Evolutionary conservation across 805 yeast genomes (phyloP).

Genomic region (Henningerozyma blattae): DNA sequence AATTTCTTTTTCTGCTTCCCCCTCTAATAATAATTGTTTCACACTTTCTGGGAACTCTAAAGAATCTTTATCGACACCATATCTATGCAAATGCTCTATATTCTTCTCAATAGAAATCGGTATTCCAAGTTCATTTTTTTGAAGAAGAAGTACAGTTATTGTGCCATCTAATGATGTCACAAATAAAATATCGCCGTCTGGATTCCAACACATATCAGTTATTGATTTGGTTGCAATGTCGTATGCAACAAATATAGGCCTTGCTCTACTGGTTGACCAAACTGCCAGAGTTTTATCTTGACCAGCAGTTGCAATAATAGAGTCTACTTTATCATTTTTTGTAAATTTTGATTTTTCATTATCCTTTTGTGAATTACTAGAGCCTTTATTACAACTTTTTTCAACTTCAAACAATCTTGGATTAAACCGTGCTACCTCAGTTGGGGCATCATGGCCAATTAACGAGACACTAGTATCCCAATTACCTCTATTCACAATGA

Average conservation of each 20-base stretch:
- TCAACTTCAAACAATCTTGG: constrained; percentile 46
- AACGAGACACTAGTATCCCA: constrained; percentile 70
- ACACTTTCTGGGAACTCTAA: constrained; percentile 80
- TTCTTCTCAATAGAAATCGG: constrained; percentile 54
- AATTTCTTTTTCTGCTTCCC: constrained; percentile 28
- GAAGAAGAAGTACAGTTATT: constrained; percentile 57
- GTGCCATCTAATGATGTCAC: constrained; percentile 79
- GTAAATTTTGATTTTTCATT: constrained; percentile 5
- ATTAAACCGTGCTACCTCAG: constrained; percentile 67
- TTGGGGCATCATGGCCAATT: constrained; percentile 77
- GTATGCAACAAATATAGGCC: constrained; percentile 71
- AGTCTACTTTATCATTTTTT: constrained; percentile 27
- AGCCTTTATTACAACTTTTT: constrained; percentile 4
- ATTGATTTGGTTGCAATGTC: constrained; percentile 69
- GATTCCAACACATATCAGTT: constrained; percentile 84
- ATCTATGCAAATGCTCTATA: constrained; percentile 59
- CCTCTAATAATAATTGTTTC: constrained; percentile 65
- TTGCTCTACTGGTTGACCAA: constrained; percentile 70
- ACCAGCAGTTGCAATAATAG: constrained; percentile 90
- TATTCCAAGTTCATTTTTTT: constrained; percentile 47
- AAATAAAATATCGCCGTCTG: constrained; percentile 63
- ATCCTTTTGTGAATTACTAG: too few species aligned
- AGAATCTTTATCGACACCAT: constrained; percentile 81
- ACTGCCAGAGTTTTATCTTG: constrained; percentile 82
- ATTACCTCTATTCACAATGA: constrained; percentile 59